Evolutionary conservation across 1,139 yeast species (phyloP).

Genomic region (Yamadazyma pseudoaaseri): DNA sequence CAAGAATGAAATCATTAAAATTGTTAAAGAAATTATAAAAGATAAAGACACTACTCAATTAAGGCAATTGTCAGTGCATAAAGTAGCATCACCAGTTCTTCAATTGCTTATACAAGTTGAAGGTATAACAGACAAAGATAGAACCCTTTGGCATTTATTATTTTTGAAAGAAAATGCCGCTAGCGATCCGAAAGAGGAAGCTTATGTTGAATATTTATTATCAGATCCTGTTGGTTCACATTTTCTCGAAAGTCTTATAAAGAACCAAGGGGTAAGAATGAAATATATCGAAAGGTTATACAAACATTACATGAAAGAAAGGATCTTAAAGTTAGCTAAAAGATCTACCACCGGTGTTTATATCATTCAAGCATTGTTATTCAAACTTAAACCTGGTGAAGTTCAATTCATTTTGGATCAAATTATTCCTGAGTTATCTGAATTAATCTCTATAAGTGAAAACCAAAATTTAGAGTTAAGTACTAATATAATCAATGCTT

Average conservation of each 20-base stretch:
- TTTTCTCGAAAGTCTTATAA: conserved; percentile 72
- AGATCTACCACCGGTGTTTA: conserved; percentile 82
- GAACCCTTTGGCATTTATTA: conserved; percentile 61
- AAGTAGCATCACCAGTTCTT: conserved; percentile 83
- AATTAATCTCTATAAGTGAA: conserved; percentile 50
- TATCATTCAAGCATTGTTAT: conserved; percentile 69
- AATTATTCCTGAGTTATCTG: conserved; percentile 65
- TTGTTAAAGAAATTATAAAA: conserved; percentile 36
- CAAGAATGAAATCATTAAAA: conserved; percentile 54
- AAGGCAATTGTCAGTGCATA: conserved; percentile 74
- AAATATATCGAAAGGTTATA: conserved; percentile 72
- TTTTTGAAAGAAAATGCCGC: conserved; percentile 46
- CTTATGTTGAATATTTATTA: conserved; percentile 79
- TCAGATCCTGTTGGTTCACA: conserved; percentile 92
- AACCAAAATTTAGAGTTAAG: conserved; percentile 70
- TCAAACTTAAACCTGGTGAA: conserved; percentile 58
- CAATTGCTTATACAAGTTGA: conserved; percentile 82
- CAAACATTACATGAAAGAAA: conserved; percentile 67
- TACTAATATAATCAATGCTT: conserved; percentile 65
- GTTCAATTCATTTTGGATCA: conserved; percentile 65
- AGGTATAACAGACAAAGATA: conserved; percentile 71
- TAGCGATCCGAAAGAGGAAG: conserved; percentile 64
- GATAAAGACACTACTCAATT: conserved; percentile 47
- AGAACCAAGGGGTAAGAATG: conserved; percentile 58
- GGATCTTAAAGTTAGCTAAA: conserved; percentile 69